Percentiles rank a stretch among this genome's conserved stretches.
Conservation (phyloP, 768 basidiomycete genomes). For the Phanerochaete carnosa region DNA sequence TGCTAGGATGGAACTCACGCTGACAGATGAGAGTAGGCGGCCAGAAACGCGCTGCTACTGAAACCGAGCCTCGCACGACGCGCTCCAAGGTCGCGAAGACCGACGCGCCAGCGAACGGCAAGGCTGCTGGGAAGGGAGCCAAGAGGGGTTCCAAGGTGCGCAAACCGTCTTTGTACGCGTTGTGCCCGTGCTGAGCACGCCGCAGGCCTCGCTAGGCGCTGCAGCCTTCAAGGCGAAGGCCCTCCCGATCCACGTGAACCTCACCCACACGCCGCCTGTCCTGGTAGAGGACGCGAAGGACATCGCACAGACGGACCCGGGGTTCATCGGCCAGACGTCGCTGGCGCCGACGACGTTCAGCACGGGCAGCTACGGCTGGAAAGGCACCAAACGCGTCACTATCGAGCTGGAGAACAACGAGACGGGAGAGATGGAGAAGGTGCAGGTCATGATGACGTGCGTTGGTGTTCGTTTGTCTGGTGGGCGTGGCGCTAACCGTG, state of each 20-base stretch:
- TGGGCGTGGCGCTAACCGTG: background rate
- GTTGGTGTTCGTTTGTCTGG: conserved; percentile 25
- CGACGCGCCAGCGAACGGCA: conserved; percentile 28
- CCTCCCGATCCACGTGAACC: conserved; percentile 61
- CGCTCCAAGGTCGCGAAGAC: conserved; percentile 49
- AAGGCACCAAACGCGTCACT: conserved; percentile 63
- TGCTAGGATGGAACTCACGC: too few species aligned
- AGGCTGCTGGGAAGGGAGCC: conserved; percentile 32
- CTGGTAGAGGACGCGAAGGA: conserved; percentile 31
- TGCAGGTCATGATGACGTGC: conserved; percentile 72
- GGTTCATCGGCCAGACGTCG: conserved; percentile 53
- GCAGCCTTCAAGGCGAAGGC: conserved; percentile 7
- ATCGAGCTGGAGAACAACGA: conserved; percentile 58
- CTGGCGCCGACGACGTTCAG: conserved; percentile 59
- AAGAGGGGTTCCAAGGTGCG: conserved; percentile 48
- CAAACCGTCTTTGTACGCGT: background rate
- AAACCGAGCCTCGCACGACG: conserved; percentile 16
- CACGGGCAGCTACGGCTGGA: conserved; percentile 86
- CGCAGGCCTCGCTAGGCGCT: conserved; percentile 4
- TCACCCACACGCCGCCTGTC: conserved; percentile 63
- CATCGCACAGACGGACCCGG: conserved; percentile 47
- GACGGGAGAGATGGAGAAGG: conserved; percentile 54
- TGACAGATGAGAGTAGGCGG: conserved; percentile 1
- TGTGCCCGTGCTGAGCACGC: background rate
- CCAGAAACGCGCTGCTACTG: conserved; percentile 25